Percentiles rank a stretch among this genome's conserved stretches.
Evolutionary conservation across 1,284 basidiomycete species (phyloP).

Genomic region (Laetiporus sulphureus): DNA sequence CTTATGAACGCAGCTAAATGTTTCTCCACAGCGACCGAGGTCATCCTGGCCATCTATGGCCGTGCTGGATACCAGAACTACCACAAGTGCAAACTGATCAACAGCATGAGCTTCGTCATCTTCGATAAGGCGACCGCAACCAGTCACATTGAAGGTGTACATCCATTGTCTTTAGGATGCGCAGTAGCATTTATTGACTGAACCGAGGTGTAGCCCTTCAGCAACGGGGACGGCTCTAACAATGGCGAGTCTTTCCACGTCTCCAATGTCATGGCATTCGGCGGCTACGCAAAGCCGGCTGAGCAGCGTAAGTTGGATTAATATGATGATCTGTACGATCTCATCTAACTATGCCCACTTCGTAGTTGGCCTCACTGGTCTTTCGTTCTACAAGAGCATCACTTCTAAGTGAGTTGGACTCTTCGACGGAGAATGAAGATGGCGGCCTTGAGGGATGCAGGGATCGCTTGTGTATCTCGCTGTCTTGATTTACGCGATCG

Average conservation of each 20-base stretch:
- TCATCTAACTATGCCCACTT: no score
- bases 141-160: conserved; percentile 10
- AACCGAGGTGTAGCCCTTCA: conserved; percentile 10
- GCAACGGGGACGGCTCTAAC: conserved; percentile 8
- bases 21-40: conserved; percentile 8
- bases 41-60: conserved; percentile 10
- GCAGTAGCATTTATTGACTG: background rate
- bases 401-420: no score
- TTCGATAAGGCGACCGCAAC: conserved; percentile 5
- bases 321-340: background rate
- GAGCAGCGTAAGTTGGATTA: background rate
- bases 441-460: no score
- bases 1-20: background rate
- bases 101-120: conserved; percentile 13
- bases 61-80: conserved; percentile 10
- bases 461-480: no score
- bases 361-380: conserved; percentile 10
- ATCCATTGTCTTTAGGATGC: background rate
- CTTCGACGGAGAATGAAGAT: no score
- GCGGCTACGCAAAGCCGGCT: conserved; percentile 8
- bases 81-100: conserved; percentile 12
- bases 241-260: conserved; percentile 10
- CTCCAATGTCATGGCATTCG: conserved; percentile 11
- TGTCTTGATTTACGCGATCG: no score
- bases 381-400: conserved; percentile 12